Conservation (phyloP, 495 filamentous ascomycete genomes). For the Lepidopterella palustris region DNA sequence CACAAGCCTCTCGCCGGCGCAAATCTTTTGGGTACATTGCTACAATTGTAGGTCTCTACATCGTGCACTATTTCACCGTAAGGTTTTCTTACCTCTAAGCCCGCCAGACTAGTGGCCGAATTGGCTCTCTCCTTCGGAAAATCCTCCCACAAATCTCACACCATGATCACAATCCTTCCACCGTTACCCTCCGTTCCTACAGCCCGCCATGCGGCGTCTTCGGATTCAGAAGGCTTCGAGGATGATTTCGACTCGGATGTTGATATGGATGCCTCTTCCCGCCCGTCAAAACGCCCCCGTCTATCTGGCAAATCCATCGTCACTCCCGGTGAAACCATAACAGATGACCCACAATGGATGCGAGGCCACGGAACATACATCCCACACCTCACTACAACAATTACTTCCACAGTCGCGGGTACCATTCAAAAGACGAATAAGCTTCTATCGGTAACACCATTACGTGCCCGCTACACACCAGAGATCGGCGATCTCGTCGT, state of each 20-base stretch:
- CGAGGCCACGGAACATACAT: constrained; percentile 75
- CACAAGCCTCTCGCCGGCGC: background rate
- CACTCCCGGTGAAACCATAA: constrained; percentile 85
- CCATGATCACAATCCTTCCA: constrained; percentile 76
- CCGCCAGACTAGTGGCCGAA: too few relatives aligned
- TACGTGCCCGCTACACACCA: constrained; percentile 89
- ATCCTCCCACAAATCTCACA: constrained; percentile 5
- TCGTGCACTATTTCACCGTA: too few relatives aligned
- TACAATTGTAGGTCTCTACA: too few relatives aligned
- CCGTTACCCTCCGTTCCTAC: constrained; percentile 43
- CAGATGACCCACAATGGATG: constrained; percentile 92
- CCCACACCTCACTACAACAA: constrained; percentile 53
- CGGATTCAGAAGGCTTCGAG: constrained; percentile 30
- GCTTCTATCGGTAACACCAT: constrained; percentile 77
- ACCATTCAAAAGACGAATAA: constrained; percentile 90
- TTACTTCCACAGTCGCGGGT: constrained; percentile 81
- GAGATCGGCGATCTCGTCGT: constrained; percentile 95
- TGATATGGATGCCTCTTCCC: constrained; percentile 43
- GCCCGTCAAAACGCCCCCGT: constrained; percentile 39
- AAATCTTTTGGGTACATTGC: too few relatives aligned
- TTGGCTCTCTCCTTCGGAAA: background rate
- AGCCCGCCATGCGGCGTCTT: constrained; percentile 33
- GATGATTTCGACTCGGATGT: constrained; percentile 55
- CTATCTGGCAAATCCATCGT: constrained; percentile 49
- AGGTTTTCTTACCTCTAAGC: too few relatives aligned